Base-by-base conservation (phyloP, 768 basidiomycete species). In the Agrocybe praecox region DNA sequence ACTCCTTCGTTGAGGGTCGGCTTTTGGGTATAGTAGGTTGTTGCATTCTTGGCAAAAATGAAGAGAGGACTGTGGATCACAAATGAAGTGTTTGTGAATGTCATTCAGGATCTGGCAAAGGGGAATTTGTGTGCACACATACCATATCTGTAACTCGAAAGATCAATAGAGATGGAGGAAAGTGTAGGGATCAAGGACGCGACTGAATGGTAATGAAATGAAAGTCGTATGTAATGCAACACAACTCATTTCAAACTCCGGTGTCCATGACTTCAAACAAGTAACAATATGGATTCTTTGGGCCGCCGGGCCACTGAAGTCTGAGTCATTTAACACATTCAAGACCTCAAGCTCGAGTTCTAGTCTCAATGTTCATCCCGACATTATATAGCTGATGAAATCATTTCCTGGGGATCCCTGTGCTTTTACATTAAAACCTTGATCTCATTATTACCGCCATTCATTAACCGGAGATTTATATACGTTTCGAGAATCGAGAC, bases 41-140 rank as follows among this genome's bases (percentile, higher is more conserved):
- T 96, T 95, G 80, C 94, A 96, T 79, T 96, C 94, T 36, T 86
- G 88, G 66, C 94, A 96, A 74, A 96, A 96, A 63, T 92, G 87
- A 24, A 96, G 84, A 2, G 90, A 90, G 11, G 92, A 87, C 91
- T 93, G 56, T 26, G 34, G n/a, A 5, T 40, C 36, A n/a, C 36
- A 40, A 40, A 40, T 40, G 36, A 40, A 40, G 36, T 40, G 12
- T 40, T 29, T 29, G 26, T 9, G n/a, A 40, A 40, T 12, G 14
- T 40, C 36, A 40, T 40, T 40, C 36, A 40, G 14, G 36, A n/a
- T 40, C 36, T 40, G 36, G 6, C 12, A 3, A 5, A 40, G 12
- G 14, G 12, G 6, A 6, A n/a, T 14, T 40, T 12, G 14, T 40
- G 36, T n/a, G 12, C 5, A 3, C 36, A 40, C 36, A 40, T 40